phyloP scores from a whole-genome alignment of 306 rosid genomes.

The Pyrus pyrifolia region DNA sequence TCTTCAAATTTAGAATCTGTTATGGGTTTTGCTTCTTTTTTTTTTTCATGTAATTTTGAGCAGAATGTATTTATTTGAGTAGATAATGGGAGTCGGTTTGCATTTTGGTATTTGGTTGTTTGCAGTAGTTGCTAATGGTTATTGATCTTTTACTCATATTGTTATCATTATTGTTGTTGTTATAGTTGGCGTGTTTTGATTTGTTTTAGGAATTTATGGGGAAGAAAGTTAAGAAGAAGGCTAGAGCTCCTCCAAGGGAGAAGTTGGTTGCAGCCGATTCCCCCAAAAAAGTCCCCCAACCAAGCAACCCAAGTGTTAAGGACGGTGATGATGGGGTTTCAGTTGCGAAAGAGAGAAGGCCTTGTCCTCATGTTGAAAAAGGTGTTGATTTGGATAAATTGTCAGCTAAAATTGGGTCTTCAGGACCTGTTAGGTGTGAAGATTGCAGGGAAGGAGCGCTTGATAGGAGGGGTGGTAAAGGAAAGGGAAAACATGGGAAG shows the following conservation, averaged over 20 bases:
- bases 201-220: slow-evolving; percentile 64
- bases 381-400: slow-evolving; percentile 51
- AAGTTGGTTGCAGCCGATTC: slow-evolving; percentile 30
- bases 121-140: slow-evolving; percentile 1
- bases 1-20: not conserved
- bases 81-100: not conserved
- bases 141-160: not conserved
- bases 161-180: not conserved
- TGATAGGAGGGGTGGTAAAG: slow-evolving; percentile 59
- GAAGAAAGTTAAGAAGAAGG: slow-evolving; percentile 77
- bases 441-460: slow-evolving; percentile 58
- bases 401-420: slow-evolving; percentile 44
- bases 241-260: slow-evolving; percentile 44
- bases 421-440: slow-evolving; percentile 47
- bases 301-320: slow-evolving; percentile 22
- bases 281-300: slow-evolving; percentile 26
- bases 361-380: slow-evolving; percentile 66
- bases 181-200: slow-evolving; percentile 19
- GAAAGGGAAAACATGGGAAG: slow-evolving; percentile 66
- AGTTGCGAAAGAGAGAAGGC: slow-evolving; percentile 42
- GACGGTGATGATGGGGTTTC: slow-evolving; percentile 37
- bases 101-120: slow-evolving; percentile 4
- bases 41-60: not conserved
- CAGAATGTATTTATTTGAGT: not conserved
- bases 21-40: slow-evolving; percentile 3